These are phyloP conservation scores for Teratosphaeria destructans DNA, from an alignment of 2,329 filamentous ascomycete species.

Conservation along the genomic window DNA sequence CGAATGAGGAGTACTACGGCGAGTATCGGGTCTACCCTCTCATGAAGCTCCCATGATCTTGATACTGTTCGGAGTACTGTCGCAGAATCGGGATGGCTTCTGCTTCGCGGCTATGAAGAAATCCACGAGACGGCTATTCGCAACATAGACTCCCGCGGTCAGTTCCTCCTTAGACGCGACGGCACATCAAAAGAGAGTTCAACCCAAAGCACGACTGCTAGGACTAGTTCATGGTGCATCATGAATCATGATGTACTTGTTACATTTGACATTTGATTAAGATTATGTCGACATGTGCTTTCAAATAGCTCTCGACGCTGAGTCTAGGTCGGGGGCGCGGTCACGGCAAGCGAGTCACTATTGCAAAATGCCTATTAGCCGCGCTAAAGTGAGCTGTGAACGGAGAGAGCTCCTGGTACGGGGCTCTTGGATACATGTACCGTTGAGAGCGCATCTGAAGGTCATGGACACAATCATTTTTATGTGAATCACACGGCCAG, in stretches of 20 bases:
- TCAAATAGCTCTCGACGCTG: neutral
- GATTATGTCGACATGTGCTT: neutral
- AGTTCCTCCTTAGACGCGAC: neutral
- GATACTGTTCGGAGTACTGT: neutral
- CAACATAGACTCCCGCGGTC: neutral
- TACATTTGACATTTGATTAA: neutral
- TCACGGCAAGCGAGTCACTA: neutral
- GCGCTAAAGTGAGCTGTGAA: neutral
- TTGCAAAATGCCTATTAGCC: neutral
- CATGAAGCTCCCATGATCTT: neutral
- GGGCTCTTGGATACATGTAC: neutral
- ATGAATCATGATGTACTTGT: neutral
- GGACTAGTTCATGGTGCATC: neutral
- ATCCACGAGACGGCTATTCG: neutral
- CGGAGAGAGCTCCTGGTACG: neutral
- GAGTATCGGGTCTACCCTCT: neutral
- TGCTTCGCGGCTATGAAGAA: neutral
- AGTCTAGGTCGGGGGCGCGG: too few relatives aligned
- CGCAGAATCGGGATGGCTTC: neutral
- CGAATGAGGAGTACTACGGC: neutral
- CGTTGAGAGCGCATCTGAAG: too few relatives aligned
- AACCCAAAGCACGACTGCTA: neutral
- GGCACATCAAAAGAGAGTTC: neutral
- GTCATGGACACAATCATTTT: too few relatives aligned
- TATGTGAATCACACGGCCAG: too few relatives aligned